Evolutionary conservation across 345 rosid species (phyloP).

Genomic region (Streptanthus diversifolius): DNA sequence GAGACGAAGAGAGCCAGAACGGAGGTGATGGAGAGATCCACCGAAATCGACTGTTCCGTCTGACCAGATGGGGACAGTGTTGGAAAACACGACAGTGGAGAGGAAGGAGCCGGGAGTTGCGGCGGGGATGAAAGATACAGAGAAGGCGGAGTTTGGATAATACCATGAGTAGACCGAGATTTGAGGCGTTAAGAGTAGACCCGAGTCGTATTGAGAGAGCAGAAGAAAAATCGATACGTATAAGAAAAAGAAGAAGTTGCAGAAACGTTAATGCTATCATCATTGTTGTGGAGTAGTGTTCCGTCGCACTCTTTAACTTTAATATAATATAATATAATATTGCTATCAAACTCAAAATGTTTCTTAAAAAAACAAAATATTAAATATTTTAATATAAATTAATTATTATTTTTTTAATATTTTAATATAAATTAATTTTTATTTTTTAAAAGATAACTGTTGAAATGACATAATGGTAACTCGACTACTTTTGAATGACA

Average conservation of each 20-base stretch:
- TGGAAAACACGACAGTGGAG: slow-evolving; percentile 45
- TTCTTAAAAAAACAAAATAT: too few relatives aligned
- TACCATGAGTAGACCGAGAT: slow-evolving; percentile 36
- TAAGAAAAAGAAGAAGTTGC: background rate
- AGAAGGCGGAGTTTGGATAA: slow-evolving; percentile 43
- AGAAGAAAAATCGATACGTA: background rate
- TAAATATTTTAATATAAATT: too few relatives aligned
- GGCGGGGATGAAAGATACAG: slow-evolving; percentile 41
- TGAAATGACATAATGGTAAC: too few relatives aligned
- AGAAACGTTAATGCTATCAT: background rate
- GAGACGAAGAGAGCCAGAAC: slow-evolving; percentile 55
- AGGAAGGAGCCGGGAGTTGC: slow-evolving; percentile 30
- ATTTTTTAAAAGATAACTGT: too few relatives aligned
- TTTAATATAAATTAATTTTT: too few relatives aligned
- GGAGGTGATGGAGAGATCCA: slow-evolving; percentile 43
- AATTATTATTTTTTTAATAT: too few relatives aligned
- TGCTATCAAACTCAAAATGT: too few relatives aligned
- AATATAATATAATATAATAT: too few relatives aligned
- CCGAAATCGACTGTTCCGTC: slow-evolving; percentile 46
- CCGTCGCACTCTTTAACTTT: background rate
- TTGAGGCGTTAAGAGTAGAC: slow-evolving; percentile 44
- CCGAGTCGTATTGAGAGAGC: slow-evolving; percentile 38
- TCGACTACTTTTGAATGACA: too few relatives aligned
- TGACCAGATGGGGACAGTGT: slow-evolving; percentile 50
- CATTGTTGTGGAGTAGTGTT: background rate